Base-by-base conservation (phyloP, 768 basidiomycete species). In the Tulasnella sp. region DNA sequence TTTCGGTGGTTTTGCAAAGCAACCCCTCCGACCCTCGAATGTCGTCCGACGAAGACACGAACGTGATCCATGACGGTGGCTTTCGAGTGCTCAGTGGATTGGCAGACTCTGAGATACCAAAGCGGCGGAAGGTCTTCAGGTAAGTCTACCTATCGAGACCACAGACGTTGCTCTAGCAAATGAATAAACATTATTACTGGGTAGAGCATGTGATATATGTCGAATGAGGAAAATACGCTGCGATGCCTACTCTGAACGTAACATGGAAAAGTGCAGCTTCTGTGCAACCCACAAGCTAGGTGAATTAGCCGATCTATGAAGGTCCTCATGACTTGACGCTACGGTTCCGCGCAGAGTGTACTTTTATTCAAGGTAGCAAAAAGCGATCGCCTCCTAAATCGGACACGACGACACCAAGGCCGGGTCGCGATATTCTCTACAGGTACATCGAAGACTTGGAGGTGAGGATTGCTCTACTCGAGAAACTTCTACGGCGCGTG, bases 201-300 rank as follows among this genome's bases (percentile, higher is more conserved):
- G 21, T 38, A 58, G 60, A 61, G 88, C 88, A 5, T 92, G 89
- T 67, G 88, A 91, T 67, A 78, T 83, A 0, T 92, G 89, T 68
- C 76, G 89, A 41, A 75, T 86, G 60, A 91, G 90, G 76, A 93
- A 93, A 60, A 66, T 67, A 73, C 83, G 87, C 84, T 9, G n/a
- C 30, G 51, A 49, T 24, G 62, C 53, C 30, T 45, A 54, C 38
- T 41, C 29, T 29, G 45, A 34, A 11, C 41, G 38, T 42, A 44
- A 38, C 52, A 58, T 53, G 24, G 32, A 32, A n/a, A n/a, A n/a
- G n/a, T 53, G 24, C 63, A 64, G 54, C 54, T 64, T 52, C 51
- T 56, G 29, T 47, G 24, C 43, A 23, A 58, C 56, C 44, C 42
- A 65, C 23, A 61, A 84, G 85, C 87, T 69, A 77, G 84, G 71